Evolutionary conservation across 805 yeast genomes (phyloP).

Genomic region (Teunomyces barrocoloradensis): DNA sequence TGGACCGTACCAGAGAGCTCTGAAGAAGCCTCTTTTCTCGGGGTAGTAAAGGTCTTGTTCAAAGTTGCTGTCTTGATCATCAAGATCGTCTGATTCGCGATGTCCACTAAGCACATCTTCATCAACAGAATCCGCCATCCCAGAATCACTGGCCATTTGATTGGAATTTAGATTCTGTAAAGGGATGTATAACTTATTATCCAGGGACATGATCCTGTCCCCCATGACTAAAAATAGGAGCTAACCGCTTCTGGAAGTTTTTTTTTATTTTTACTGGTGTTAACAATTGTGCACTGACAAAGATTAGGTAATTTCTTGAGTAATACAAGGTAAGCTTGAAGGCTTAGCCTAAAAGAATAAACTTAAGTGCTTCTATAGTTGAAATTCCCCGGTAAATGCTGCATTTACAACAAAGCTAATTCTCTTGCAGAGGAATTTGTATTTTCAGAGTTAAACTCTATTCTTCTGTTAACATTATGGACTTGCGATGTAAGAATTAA

Average conservation of each 20-base stretch:
- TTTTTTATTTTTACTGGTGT: not conserved
- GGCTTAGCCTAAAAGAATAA: too few species aligned
- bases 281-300: not conserved
- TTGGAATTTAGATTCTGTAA: not conserved
- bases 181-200: conserved; percentile 1
- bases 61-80: not conserved
- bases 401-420: too few species aligned
- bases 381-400: too few species aligned
- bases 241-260: not conserved
- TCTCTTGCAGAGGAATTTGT: too few species aligned
- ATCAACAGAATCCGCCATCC: not conserved
- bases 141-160: not conserved
- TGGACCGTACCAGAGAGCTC: conserved; percentile 59
- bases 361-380: too few species aligned
- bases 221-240: conserved; percentile 1
- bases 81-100: not conserved
- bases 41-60: not conserved
- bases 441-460: too few species aligned
- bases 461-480: too few species aligned
- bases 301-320: too few species aligned
- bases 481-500: too few species aligned
- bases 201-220: not conserved
- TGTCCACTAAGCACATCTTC: not conserved
- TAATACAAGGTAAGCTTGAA: too few species aligned
- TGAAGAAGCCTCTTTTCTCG: conserved; percentile 18